Evolutionary conservation across 2,329 filamentous ascomycete genomes (phyloP).

Genomic region (Chrysosporium keratinophilum): DNA sequence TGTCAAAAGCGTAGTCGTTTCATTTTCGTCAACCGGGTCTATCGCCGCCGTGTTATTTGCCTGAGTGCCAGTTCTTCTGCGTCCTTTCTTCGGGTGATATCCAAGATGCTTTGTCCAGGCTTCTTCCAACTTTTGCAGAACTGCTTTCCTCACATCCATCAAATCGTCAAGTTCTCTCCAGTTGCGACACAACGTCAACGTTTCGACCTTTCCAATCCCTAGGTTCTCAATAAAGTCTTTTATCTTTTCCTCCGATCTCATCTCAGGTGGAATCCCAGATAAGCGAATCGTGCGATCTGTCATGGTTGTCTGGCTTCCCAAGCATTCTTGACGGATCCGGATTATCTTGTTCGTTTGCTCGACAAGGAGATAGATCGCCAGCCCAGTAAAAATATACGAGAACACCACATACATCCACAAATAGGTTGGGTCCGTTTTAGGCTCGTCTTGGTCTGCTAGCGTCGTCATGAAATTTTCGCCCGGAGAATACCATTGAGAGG

Average conservation of each 20-base stretch:
- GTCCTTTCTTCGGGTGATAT: slow-evolving; percentile 41
- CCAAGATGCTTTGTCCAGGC: slow-evolving; percentile 71
- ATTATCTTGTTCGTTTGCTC: slow-evolving; percentile 78
- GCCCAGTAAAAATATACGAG: slow-evolving; percentile 76
- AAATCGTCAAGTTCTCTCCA: slow-evolving; percentile 74
- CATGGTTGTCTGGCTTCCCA: slow-evolving; percentile 87
- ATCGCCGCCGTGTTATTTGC: slow-evolving; percentile 21
- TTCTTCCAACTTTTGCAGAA: slow-evolving; percentile 66
- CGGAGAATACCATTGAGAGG: slow-evolving; percentile 19
- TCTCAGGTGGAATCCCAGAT: slow-evolving; percentile 70
- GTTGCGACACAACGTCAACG: slow-evolving; percentile 72
- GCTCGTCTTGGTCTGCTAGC: slow-evolving; percentile 13
- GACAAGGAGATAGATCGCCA: slow-evolving; percentile 75
- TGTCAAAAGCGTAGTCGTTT: slow-evolving; percentile 49
- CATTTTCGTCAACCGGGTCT: slow-evolving; percentile 37
- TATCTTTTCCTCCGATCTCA: slow-evolving; percentile 72
- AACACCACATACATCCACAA: slow-evolving; percentile 94
- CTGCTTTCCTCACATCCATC: slow-evolving; percentile 54
- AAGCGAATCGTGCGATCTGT: slow-evolving; percentile 89
- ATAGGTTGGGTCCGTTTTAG: slow-evolving; percentile 43
- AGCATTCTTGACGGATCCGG: slow-evolving; percentile 73
- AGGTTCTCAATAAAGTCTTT: slow-evolving; percentile 79
- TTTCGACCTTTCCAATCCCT: slow-evolving; percentile 80
- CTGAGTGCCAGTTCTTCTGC: slow-evolving; percentile 26
- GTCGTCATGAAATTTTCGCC: slow-evolving; percentile 24